Percentiles rank a stretch among this genome's conserved stretches.
These are phyloP conservation scores for Aspergillus sp. DNA, from an alignment of 2,329 filamentous ascomycete genomes.

Conservation along the genomic window DNA sequence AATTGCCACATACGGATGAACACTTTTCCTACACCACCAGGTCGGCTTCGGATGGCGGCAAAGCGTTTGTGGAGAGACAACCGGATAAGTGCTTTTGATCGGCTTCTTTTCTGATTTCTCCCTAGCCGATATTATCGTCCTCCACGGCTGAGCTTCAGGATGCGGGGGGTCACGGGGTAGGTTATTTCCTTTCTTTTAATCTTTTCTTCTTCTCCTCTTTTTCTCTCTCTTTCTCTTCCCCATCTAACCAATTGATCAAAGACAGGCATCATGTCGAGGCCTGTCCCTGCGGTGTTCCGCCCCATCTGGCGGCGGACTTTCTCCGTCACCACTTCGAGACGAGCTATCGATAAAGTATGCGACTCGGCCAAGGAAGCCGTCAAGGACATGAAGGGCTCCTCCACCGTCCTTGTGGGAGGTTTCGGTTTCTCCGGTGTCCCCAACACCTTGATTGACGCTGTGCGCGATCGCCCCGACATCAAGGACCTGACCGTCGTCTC, in stretches of 20 bases:
- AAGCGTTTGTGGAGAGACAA: constrained; percentile 4
- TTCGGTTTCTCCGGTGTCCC: constrained; percentile 68
- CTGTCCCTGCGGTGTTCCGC: constrained; percentile 25
- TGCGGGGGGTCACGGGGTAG: constrained; percentile 2
- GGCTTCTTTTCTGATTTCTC: constrained; percentile 15
- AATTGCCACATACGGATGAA: neutral
- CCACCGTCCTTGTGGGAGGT: constrained; percentile 68
- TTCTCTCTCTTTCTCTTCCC: neutral
- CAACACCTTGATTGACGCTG: constrained; percentile 53
- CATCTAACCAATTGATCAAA: constrained; percentile 5
- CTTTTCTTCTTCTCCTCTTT: constrained; percentile 2
- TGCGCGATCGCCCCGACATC: constrained; percentile 55
- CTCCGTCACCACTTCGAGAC: constrained; percentile 58
- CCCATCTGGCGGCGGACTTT: constrained; percentile 51
- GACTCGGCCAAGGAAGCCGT: constrained; percentile 66
- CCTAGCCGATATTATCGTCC: constrained; percentile 4
- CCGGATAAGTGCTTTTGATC: constrained; percentile 24
- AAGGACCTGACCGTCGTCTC: constrained; percentile 70
- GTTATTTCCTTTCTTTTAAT: constrained; percentile 2
- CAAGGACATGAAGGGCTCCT: constrained; percentile 65
- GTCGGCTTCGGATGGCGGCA: constrained; percentile 13
- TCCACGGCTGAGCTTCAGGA: neutral
- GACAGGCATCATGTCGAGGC: constrained; percentile 22
- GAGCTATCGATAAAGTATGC: constrained; percentile 70
- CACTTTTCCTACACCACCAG: neutral